Evolutionary conservation across 441 rosid species (phyloP), one percentile per base, ranked within the genome.

Genomic region (Sinapis alba): DNA sequence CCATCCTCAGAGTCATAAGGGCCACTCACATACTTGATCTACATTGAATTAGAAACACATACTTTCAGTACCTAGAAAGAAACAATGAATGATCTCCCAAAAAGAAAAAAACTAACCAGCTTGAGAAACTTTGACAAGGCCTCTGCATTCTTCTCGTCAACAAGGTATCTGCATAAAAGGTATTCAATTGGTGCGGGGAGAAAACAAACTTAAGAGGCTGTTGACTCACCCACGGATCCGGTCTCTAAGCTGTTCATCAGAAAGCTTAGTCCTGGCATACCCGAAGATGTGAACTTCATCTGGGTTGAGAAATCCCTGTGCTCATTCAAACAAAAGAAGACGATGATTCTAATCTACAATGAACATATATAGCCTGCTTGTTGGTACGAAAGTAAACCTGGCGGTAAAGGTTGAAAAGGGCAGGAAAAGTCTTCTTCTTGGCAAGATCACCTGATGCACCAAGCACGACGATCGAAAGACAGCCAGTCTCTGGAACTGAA

Each of bases 391-490:
- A 65, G 43, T 10, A 73, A 54, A 94, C 99, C 96, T 89, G 96
- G 19, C 91, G 90, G 76, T 86, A 94, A 19, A 96, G 88, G 84
- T 96, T 80, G 84, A 88, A 96, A 43, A 96, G 98, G 0, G 99
- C 99, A 38, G 99, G 99, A 67, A 96, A 96, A 66, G 99, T 96
- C 88, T 94, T 96, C 91, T 96, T 96, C 91, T 94, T 96, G 69
- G 99, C 99, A 62, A 96, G 97, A 89, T 96, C 99, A 81, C 98
- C 99, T 28, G 98, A 94, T 43, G 99, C 98, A 80, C 98, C 99
- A 26, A 96, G 95, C 54, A 96, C 99, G 47, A 89, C 58, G 70
- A 96, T 80, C 4, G 98, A 90, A 68, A 96, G 95, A 83, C 94
- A 87, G 26, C 98, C 99, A 62, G 87, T 84, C 87, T 92, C 98